phyloP scores from a whole-genome alignment of 306 rosid species.

The Dicorynia guianensis region DNA sequence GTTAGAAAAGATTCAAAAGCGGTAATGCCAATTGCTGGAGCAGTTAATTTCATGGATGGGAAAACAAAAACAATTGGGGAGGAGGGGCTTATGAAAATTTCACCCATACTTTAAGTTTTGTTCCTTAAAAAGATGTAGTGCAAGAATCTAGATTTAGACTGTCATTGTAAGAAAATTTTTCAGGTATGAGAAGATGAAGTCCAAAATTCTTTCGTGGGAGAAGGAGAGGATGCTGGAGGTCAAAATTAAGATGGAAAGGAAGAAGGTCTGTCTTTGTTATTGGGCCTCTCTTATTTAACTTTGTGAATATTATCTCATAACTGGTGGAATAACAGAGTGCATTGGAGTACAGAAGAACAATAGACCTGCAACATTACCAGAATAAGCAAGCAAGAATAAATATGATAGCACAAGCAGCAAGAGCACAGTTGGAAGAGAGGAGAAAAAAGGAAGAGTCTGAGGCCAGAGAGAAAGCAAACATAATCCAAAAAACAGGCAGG shows the following conservation, averaged over 20 bases:
- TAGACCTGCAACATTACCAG: constrained; percentile 47
- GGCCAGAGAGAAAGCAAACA: constrained; percentile 56
- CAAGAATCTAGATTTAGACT: constrained; percentile 19
- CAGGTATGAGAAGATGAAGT: constrained; percentile 66
- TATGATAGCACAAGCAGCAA: constrained; percentile 64
- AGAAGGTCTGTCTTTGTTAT: constrained; percentile 45
- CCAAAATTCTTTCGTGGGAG: constrained; percentile 61
- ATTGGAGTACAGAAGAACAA: constrained; percentile 58
- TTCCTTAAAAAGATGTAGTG: constrained; percentile 15
- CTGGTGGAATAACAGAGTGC: constrained; percentile 46
- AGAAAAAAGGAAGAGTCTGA: constrained; percentile 55
- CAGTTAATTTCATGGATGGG: neutral
- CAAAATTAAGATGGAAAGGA: constrained; percentile 59
- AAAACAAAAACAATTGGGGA: neutral
- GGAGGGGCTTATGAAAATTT: neutral
- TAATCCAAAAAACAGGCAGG: constrained; percentile 49
- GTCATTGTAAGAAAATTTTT: constrained; percentile 30
- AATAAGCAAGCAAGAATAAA: constrained; percentile 63
- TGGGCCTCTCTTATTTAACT: neutral
- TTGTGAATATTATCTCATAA: constrained; percentile 30
- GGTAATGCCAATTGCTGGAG: constrained; percentile 47
- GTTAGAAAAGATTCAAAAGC: constrained; percentile 55
- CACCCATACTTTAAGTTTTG: neutral
- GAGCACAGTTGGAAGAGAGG: constrained; percentile 59
- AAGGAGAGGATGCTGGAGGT: constrained; percentile 63